A percentile compares a stretch with the other conserved stretches of the same genome.
Conservation (phyloP, 352 stramenopile genomes). For the Globisporangium yorkense region DNA sequence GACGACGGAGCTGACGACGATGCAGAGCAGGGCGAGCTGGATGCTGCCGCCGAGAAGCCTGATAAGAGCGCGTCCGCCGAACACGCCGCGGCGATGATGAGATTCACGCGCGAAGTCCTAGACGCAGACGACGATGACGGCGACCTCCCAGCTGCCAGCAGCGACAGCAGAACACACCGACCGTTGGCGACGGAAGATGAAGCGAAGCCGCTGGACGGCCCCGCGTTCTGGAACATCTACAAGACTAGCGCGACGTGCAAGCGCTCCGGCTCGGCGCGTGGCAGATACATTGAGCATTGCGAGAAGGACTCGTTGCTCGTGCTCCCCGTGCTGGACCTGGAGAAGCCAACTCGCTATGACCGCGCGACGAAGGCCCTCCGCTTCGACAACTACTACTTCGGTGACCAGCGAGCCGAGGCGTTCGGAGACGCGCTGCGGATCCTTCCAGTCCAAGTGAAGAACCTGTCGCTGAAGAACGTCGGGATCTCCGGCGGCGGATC, state of each 20-base stretch:
- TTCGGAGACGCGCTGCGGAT: constrained; percentile 54
- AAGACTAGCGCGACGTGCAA: constrained; percentile 32
- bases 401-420: constrained; percentile 54
- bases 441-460: constrained; percentile 44
- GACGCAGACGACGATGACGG: constrained; percentile 20
- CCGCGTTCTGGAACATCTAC: constrained; percentile 59
- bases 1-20: background rate
- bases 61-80: background rate
- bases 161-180: background rate
- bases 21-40: background rate
- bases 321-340: constrained; percentile 58
- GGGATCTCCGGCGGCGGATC: constrained; percentile 51
- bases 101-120: constrained; percentile 50
- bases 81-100: constrained; percentile 8
- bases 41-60: background rate
- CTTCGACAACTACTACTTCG: constrained; percentile 77
- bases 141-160: background rate
- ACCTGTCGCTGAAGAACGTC: constrained; percentile 68
- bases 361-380: constrained; percentile 27
- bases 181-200: background rate
- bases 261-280: constrained; percentile 41
- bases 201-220: constrained; percentile 6
- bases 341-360: constrained; percentile 39
- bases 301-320: constrained; percentile 56
- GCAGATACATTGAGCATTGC: constrained; percentile 56